phyloP scores from a whole-genome alignment of 805 yeast species.

The Yarrowia sp. region DNA sequence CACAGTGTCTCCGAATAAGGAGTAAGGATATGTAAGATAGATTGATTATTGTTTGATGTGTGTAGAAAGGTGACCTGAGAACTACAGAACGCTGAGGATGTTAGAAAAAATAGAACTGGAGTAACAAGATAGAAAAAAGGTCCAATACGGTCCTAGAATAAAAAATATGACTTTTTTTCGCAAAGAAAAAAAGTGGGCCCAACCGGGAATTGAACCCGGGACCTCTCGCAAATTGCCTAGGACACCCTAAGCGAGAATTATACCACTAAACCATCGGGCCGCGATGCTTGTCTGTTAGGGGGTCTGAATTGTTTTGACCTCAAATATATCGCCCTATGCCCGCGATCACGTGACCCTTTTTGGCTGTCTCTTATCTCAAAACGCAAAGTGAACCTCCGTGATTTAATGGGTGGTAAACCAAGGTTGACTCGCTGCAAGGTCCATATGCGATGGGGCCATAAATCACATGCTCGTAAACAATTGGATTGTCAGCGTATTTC shows the following conservation, averaged over 20 bases:
- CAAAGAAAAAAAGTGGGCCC: slow-evolving; percentile 25
- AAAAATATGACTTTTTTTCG: no score
- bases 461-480: neutral
- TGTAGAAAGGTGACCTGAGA: neutral
- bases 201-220: slow-evolving; percentile 40
- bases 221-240: slow-evolving; percentile 39
- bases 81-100: no score
- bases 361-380: neutral
- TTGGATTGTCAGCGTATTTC: neutral
- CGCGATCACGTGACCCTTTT: neutral
- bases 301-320: neutral
- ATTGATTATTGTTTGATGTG: neutral
- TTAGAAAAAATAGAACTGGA: no score
- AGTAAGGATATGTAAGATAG: slow-evolving; percentile 15
- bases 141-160: no score
- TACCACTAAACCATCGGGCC: slow-evolving; percentile 40
- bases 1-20: no score
- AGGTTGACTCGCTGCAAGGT: neutral
- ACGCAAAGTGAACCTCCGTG: neutral
- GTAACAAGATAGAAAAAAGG: no score
- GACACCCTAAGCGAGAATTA: slow-evolving; percentile 39
- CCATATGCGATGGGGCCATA: neutral
- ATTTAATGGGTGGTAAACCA: no score
- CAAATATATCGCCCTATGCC: neutral
- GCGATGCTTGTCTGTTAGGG: neutral